phyloP scores from a whole-genome alignment of 208 protist genomes.

The Trypanosomatidae sp. region DNA sequence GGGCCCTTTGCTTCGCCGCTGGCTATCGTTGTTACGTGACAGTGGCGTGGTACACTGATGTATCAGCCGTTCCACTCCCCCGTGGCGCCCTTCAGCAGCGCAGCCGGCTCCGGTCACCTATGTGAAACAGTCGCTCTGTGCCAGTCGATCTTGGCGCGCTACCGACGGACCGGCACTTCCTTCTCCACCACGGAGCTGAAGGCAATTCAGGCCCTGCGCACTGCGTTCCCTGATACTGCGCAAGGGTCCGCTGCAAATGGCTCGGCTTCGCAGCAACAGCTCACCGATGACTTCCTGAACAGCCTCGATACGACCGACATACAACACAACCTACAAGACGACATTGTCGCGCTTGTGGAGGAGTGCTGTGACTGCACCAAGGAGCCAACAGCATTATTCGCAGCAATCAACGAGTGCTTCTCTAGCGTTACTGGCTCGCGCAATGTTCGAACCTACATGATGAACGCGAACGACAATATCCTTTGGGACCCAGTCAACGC shows the following conservation, averaged over 20 bases:
- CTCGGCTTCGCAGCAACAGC: background rate
- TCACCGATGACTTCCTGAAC: conserved; percentile 8
- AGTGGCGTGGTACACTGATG: background rate
- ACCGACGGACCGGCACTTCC: conserved; percentile 43
- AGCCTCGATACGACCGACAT: background rate
- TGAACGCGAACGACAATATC: conserved; percentile 44
- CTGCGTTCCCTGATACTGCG: background rate
- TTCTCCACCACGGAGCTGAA: conserved; percentile 56
- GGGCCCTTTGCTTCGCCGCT: no score
- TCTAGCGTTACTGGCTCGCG: conserved; percentile 14
- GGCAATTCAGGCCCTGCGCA: conserved; percentile 27
- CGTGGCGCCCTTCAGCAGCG: background rate
- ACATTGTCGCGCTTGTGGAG: conserved; percentile 37
- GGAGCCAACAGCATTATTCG: conserved; percentile 30
- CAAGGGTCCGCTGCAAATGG: background rate
- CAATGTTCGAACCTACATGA: conserved; percentile 39
- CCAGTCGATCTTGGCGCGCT: conserved; percentile 70
- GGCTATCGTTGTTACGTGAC: background rate
- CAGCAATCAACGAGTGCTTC: conserved; percentile 49
- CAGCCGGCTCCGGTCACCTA: conserved; percentile 50
- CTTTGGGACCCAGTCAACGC: conserved; percentile 64
- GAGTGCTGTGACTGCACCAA: conserved; percentile 33
- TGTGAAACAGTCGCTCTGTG: conserved; percentile 73
- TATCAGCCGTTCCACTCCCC: background rate
- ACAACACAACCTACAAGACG: background rate